Conservation (phyloP, 139 green algal species). For the Trebouxia sp. region DNA sequence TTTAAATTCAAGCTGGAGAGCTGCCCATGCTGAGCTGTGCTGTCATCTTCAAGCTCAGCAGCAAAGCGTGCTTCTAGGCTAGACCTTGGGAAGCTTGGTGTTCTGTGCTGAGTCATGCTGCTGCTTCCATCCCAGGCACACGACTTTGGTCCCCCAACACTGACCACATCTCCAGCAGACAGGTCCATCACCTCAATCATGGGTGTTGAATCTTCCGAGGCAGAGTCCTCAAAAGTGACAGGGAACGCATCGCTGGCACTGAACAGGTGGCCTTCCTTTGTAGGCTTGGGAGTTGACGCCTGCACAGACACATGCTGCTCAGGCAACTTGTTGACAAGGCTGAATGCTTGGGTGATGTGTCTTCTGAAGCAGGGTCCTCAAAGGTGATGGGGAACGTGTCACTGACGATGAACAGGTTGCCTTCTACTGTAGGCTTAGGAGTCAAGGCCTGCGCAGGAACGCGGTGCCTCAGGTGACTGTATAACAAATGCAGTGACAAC, state of each 20-base stretch:
- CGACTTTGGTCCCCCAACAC: not conserved
- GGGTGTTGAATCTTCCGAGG: not conserved
- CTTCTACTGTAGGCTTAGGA: too few relatives aligned
- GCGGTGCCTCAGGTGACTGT: too few relatives aligned
- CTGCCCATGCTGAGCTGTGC: not conserved
- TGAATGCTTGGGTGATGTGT: too few relatives aligned
- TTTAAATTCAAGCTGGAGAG: too few relatives aligned
- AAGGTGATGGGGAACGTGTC: too few relatives aligned
- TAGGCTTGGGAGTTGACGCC: not conserved
- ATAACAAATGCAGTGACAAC: too few relatives aligned
- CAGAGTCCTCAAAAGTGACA: not conserved
- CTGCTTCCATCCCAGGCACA: slow-evolving; percentile 19
- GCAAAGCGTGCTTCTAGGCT: slow-evolving; percentile 6
- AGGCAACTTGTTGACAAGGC: too few relatives aligned
- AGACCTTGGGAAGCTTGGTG: slow-evolving; percentile 1
- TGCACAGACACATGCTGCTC: not conserved
- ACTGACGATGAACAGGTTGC: too few relatives aligned
- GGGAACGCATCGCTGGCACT: not conserved
- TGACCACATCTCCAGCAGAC: slow-evolving; percentile 17
- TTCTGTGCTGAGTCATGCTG: slow-evolving; percentile 21
- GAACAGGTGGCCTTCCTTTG: not conserved
- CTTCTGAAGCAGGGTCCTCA: too few relatives aligned
- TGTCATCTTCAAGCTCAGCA: not conserved
- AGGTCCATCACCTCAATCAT: slow-evolving; percentile 4
- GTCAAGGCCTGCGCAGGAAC: too few relatives aligned